Conservation (phyloP, 2,329 filamentous ascomycete species). For the Exophiala alcalophila region DNA sequence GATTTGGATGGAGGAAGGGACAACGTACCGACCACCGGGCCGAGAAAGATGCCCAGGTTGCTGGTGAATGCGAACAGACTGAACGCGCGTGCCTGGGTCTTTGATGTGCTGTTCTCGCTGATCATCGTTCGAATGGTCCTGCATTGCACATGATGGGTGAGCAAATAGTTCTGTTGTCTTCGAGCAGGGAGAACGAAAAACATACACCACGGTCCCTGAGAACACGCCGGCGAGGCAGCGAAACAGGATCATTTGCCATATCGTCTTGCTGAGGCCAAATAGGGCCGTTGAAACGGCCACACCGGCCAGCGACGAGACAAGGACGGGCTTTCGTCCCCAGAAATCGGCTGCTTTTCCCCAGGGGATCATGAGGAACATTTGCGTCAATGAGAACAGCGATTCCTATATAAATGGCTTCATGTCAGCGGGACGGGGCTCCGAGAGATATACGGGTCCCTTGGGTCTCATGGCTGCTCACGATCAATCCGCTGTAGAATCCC, state of each 20-base stretch:
- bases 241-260: slow-evolving; percentile 73
- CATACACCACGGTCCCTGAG: slow-evolving; percentile 64
- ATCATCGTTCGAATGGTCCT: slow-evolving; percentile 70
- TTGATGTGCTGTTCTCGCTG: slow-evolving; percentile 65
- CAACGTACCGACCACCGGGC: slow-evolving; percentile 56
- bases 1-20: slow-evolving; percentile 12
- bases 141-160: too few relatives aligned
- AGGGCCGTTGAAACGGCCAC: slow-evolving; percentile 59
- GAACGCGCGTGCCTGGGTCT: slow-evolving; percentile 70
- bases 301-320: slow-evolving; percentile 65
- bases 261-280: slow-evolving; percentile 64
- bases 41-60: slow-evolving; percentile 71
- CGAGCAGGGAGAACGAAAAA: slow-evolving; percentile 2
- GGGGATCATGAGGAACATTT: slow-evolving; percentile 72
- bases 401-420: slow-evolving; percentile 39
- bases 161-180: too few relatives aligned
- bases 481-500: slow-evolving; percentile 75
- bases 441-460: too few relatives aligned
- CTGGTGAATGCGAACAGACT: slow-evolving; percentile 72
- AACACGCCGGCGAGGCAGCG: slow-evolving; percentile 71
- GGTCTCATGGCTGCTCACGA: too few relatives aligned
- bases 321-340: slow-evolving; percentile 67
- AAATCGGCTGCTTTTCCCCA: slow-evolving; percentile 68
- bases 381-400: slow-evolving; percentile 67
- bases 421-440: too few relatives aligned